phyloP scores from a whole-genome alignment of 805 yeast species.

The Scheffersomyces coipomensis region DNA sequence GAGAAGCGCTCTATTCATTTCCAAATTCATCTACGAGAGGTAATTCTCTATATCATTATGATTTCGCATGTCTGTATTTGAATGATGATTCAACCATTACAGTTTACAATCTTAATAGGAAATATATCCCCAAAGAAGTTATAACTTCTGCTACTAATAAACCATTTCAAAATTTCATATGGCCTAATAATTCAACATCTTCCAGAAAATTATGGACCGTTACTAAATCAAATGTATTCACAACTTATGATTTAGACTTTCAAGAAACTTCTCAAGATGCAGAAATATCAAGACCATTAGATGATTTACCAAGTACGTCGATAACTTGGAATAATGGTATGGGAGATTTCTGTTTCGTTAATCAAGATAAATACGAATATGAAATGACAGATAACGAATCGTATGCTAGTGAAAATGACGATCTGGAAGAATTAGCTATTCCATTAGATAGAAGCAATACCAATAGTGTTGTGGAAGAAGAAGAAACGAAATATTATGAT shows the following conservation, averaged over 20 bases:
- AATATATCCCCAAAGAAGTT: constrained; percentile 72
- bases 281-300: constrained; percentile 36
- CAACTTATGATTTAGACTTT: constrained; percentile 31
- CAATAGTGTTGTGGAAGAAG: constrained; percentile 4
- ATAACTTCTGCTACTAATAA: constrained; percentile 47
- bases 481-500: constrained; percentile 1
- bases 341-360: constrained; percentile 49
- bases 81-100: constrained; percentile 71
- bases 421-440: constrained; percentile 4
- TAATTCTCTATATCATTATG: constrained; percentile 49
- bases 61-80: constrained; percentile 70
- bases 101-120: constrained; percentile 68
- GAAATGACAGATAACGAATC: constrained; percentile 16
- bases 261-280: constrained; percentile 3
- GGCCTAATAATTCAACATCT: constrained; percentile 28
- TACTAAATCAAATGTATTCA: constrained; percentile 38
- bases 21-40: background rate
- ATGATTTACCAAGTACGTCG: constrained; percentile 51
- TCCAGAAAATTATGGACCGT: constrained; percentile 37
- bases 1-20: constrained; percentile 10
- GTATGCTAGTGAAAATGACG: constrained; percentile 8
- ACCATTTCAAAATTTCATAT: constrained; percentile 41
- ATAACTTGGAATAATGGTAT: constrained; percentile 57
- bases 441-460: constrained; percentile 1
- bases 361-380: constrained; percentile 48